Conservation (phyloP, 768 basidiomycete genomes). For the Amanita thiersii region DNA sequence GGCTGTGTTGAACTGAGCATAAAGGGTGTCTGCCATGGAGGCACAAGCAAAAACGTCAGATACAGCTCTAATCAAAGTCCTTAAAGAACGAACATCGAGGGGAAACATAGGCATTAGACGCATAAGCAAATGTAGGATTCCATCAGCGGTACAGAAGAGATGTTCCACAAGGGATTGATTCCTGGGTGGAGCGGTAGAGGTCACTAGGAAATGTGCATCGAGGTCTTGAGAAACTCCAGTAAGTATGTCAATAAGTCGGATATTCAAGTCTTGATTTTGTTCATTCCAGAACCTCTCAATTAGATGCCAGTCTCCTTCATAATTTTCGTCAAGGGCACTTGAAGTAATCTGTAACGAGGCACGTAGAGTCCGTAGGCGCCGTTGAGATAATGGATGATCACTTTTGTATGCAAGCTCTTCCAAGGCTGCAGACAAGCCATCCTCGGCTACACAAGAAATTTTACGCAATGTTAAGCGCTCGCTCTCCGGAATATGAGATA, state of each 20-base stretch:
- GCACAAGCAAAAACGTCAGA: constrained; percentile 52
- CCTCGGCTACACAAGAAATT: constrained; percentile 59
- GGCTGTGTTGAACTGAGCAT: constrained; percentile 29
- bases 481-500: constrained; percentile 53
- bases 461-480: constrained; percentile 53
- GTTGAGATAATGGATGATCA: constrained; percentile 42
- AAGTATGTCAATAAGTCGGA: constrained; percentile 47
- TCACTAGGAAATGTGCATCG: constrained; percentile 40
- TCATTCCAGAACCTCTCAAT: constrained; percentile 57
- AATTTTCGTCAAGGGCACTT: constrained; percentile 40
- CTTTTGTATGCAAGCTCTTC: constrained; percentile 48
- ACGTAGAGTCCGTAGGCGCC: constrained; percentile 50
- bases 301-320: constrained; percentile 46
- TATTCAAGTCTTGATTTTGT: constrained; percentile 45
- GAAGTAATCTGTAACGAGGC: constrained; percentile 53
- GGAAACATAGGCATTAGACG: constrained; percentile 39
- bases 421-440: constrained; percentile 55
- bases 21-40: constrained; percentile 32
- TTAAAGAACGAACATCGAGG: constrained; percentile 42
- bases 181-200: constrained; percentile 22
- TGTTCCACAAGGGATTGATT: constrained; percentile 39
- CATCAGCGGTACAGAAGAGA: constrained; percentile 45
- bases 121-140: constrained; percentile 43
- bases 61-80: constrained; percentile 31
- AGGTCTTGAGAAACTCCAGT: constrained; percentile 44